These are phyloP conservation scores for Syncephalis fuscata DNA, from an alignment of 371 early-diverging fungal genomes.

Conservation along the genomic window DNA sequence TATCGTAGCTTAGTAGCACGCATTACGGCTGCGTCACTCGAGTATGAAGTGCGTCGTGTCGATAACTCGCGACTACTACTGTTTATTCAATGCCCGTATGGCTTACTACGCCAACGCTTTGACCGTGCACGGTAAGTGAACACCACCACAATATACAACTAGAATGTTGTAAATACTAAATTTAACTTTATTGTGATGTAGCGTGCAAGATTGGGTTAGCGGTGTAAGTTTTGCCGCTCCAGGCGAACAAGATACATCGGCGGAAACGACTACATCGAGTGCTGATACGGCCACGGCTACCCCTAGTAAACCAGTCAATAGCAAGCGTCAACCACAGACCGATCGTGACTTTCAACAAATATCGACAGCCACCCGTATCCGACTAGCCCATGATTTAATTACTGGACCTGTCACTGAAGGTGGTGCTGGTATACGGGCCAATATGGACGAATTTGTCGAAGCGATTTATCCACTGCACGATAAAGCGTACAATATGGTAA, in stretches of 20 bases:
- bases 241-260: constrained; percentile 13
- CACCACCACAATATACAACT: neutral
- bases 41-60: constrained; percentile 3
- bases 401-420: constrained; percentile 41
- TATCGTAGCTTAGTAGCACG: neutral
- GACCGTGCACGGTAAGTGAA: neutral
- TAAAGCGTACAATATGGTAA: constrained; percentile 47
- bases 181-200: constrained; percentile 6
- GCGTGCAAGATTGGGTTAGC: constrained; percentile 46
- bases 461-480: constrained; percentile 65
- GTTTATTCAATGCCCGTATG: constrained; percentile 4
- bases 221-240: constrained; percentile 31
- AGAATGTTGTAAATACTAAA: neutral
- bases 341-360: constrained; percentile 9
- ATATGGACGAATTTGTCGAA: constrained; percentile 37
- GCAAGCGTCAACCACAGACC: constrained; percentile 1
- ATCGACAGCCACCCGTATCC: constrained; percentile 53
- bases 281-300: too few species aligned
- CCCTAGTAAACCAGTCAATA: too few species aligned
- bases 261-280: constrained; percentile 8
- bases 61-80: constrained; percentile 2
- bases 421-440: constrained; percentile 45
- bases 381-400: constrained; percentile 52
- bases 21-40: constrained; percentile 1
- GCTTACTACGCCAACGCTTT: constrained; percentile 1